Evolutionary conservation across 139 green algal genomes (phyloP), one percentile per base, ranked within the genome.

Genomic region (Tetradesmus obliquus): DNA sequence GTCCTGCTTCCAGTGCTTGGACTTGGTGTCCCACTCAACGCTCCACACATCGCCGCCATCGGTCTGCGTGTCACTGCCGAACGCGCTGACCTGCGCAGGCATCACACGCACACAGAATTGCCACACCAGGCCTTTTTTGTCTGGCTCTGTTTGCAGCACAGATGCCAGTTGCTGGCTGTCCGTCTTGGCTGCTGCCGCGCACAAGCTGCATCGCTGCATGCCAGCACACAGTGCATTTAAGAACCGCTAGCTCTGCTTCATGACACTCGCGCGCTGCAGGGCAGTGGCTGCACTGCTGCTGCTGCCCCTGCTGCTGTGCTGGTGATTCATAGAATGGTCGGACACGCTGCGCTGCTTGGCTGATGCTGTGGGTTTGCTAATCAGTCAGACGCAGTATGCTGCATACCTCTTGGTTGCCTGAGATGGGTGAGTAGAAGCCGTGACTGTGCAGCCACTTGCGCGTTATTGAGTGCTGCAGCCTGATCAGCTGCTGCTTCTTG

Each of bases 391-490:
- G 17, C n/a, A 5, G 66, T 76, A 9, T 24, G 17, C 66, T 24
- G 66, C 66, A 1, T 76, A 97, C 97, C 95, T 99, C 98, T 60
- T 98, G 97, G 69, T 98, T 97, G 86, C 93, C 91, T 7, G 95
- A 97, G 3, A 99, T 93, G 0, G 98, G 98, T 5, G 96, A 99
- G 15, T 94, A 57, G 91, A 97, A 98, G 7, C 93, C n/a, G 92
- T 99, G 98, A 88, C 93, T 97, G 93, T 99, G 98, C 58, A 99
- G 94, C 98, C 98, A 99, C 80, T 96, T 97, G n/a, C 94, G 88
- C 2, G 98, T 99, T 12, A 57, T 60, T 3, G 92, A 79, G 76
- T 99, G 98, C 92, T 98, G 96, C 86, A 99, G 92, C 24, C 97
- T 90, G 12, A 99, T 53, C 10, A 76, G 54, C 32, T 71, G 55